These are phyloP conservation scores for Myrmaecium sp. DNA, from an alignment of 2,329 filamentous ascomycete species.

Conservation along the genomic window DNA sequence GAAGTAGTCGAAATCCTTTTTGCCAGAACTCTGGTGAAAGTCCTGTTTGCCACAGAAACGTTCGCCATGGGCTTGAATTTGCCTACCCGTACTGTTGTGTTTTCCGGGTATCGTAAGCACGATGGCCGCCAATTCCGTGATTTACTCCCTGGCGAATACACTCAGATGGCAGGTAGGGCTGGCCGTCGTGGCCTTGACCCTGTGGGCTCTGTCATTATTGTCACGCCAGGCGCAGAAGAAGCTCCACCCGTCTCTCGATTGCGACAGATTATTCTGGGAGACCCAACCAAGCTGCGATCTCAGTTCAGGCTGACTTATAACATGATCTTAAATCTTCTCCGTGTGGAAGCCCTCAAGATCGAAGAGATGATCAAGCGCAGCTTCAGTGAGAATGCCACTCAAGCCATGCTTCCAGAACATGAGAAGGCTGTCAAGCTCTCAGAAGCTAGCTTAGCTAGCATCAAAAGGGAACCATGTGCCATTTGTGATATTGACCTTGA, in stretches of 20 bases:
- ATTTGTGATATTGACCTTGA: conserved; percentile 71
- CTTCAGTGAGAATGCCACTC: conserved; percentile 95
- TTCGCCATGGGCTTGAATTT: conserved; percentile 98
- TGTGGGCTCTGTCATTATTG: conserved; percentile 88
- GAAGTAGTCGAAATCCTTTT: conserved; percentile 96
- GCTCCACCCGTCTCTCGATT: conserved; percentile 72
- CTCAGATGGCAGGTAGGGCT: conserved; percentile 93
- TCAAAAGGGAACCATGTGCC: conserved; percentile 70
- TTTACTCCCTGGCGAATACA: conserved; percentile 86
- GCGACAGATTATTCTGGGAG: conserved; percentile 86
- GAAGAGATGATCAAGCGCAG: conserved; percentile 99
- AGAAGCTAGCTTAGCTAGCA: conserved; percentile 77
- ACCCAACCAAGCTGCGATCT: conserved; percentile 85
- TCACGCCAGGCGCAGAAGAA: conserved; percentile 64
- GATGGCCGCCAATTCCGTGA: conserved; percentile 87
- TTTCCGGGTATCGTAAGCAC: conserved; percentile 92
- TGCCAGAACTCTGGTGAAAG: conserved; percentile 85
- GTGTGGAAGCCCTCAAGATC: conserved; percentile 92
- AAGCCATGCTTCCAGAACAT: conserved; percentile 83
- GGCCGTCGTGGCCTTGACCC: conserved; percentile 83
- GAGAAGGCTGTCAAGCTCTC: conserved; percentile 87
- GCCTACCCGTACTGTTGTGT: conserved; percentile 89
- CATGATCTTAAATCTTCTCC: conserved; percentile 92
- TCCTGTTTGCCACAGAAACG: conserved; percentile 93
- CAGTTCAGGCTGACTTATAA: conserved; percentile 98